Evolutionary conservation across 495 filamentous ascomycete species (phyloP).

Genomic region (Penicillium cosmopolitanum): DNA sequence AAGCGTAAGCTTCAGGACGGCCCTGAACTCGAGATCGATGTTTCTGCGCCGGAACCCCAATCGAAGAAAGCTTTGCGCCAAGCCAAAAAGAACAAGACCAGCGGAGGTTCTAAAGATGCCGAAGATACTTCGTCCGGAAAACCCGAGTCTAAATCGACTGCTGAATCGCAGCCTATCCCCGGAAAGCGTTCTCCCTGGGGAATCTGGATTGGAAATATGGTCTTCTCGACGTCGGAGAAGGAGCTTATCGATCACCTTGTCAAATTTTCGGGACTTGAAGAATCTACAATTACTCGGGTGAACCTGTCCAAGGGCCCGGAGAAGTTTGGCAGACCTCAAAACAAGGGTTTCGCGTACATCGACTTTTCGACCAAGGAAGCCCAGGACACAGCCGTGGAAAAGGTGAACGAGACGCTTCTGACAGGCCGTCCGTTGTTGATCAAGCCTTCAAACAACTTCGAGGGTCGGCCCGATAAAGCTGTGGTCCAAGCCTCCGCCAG

Average conservation of each 20-base stretch:
- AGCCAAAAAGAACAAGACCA: constrained; percentile 70
- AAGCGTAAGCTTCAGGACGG: constrained; percentile 69
- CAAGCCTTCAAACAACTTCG: constrained; percentile 85
- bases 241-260: constrained; percentile 77
- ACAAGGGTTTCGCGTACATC: constrained; percentile 95
- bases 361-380: constrained; percentile 76
- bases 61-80: constrained; percentile 88
- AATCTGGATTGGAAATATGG: constrained; percentile 95
- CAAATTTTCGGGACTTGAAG: constrained; percentile 66
- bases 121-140: constrained; percentile 32
- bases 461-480: constrained; percentile 70
- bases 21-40: constrained; percentile 83
- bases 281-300: constrained; percentile 74
- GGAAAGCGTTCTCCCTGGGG: constrained; percentile 76
- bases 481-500: constrained; percentile 44
- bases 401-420: constrained; percentile 76
- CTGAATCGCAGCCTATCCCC: constrained; percentile 37
- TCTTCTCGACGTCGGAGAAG: constrained; percentile 72
- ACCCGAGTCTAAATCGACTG: constrained; percentile 30
- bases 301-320: constrained; percentile 67
- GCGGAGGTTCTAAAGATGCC: constrained; percentile 25
- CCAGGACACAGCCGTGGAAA: constrained; percentile 68
- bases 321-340: constrained; percentile 57
- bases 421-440: constrained; percentile 80
- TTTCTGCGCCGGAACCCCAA: constrained; percentile 82